phyloP scores from a whole-genome alignment of 768 basidiomycete species.

The Leccinum variicolor region DNA sequence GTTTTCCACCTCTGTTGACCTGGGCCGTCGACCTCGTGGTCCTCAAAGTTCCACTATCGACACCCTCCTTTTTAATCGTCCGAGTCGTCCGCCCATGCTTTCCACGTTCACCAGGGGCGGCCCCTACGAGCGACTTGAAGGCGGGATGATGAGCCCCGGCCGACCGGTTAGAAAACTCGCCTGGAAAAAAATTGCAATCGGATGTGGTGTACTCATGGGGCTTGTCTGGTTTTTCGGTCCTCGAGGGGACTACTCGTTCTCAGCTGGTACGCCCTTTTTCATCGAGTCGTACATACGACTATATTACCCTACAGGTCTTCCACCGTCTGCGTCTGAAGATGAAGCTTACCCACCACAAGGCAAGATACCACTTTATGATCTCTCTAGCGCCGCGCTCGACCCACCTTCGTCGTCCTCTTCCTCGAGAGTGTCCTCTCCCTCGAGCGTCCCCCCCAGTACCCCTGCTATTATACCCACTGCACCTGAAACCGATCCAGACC shows the following conservation, averaged over 20 bases:
- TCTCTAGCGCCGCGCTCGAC: neutral
- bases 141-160: conserved; percentile 50
- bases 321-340: conserved; percentile 20
- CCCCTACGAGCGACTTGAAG: conserved; percentile 60
- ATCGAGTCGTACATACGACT: neutral
- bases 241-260: conserved; percentile 12
- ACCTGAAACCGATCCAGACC: conserved; percentile 73
- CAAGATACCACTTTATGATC: conserved; percentile 10
- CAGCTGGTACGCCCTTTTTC: conserved; percentile 17
- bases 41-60: conserved; percentile 2
- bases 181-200: conserved; percentile 71
- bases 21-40: conserved; percentile 23
- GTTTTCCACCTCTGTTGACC: conserved; percentile 31
- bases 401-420: neutral
- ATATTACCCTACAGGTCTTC: conserved; percentile 5
- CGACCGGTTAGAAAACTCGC: conserved; percentile 34
- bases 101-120: conserved; percentile 36
- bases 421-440: neutral
- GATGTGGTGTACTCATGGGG: conserved; percentile 50
- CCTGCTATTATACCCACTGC: conserved; percentile 41
- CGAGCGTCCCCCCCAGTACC: neutral
- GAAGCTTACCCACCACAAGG: conserved; percentile 19
- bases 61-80: neutral
- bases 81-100: conserved; percentile 16
- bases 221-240: conserved; percentile 71